Evolutionary conservation across 257 asterid species (phyloP).

Genomic region (Ilex asprella): DNA sequence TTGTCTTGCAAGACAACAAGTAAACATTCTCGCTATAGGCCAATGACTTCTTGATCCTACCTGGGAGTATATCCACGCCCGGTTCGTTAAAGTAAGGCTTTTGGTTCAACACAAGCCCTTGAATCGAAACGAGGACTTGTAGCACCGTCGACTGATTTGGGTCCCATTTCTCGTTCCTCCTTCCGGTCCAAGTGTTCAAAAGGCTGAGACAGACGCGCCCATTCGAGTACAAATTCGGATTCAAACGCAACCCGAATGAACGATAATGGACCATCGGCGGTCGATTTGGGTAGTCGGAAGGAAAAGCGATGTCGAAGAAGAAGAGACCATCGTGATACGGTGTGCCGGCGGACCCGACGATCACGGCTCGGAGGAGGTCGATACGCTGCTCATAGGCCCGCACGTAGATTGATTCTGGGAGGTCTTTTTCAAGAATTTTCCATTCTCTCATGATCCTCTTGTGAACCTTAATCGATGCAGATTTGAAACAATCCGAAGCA

Average conservation of each 20-base stretch:
- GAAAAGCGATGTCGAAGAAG: constrained; percentile 57
- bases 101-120: constrained; percentile 54
- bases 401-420: constrained; percentile 54
- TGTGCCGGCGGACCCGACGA: constrained; percentile 45
- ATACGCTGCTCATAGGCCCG: constrained; percentile 42
- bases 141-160: constrained; percentile 34
- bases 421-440: constrained; percentile 40
- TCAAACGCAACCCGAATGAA: constrained; percentile 41
- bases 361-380: constrained; percentile 59
- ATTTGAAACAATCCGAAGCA: constrained; percentile 1
- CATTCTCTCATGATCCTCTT: constrained; percentile 43
- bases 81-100: constrained; percentile 59
- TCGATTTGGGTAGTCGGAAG: constrained; percentile 36
- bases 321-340: constrained; percentile 70
- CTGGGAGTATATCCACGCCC: neutral
- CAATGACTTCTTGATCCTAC: constrained; percentile 11
- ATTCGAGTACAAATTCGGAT: constrained; percentile 42
- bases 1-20: constrained; percentile 37
- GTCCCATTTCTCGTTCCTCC: constrained; percentile 29
- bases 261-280: constrained; percentile 47
- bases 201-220: constrained; percentile 55
- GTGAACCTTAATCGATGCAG: constrained; percentile 8
- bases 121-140: constrained; percentile 54
- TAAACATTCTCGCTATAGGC: constrained; percentile 31
- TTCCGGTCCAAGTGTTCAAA: constrained; percentile 42